phyloP scores from a whole-genome alignment of 345 rosid genomes.

The Syzygium grande region DNA sequence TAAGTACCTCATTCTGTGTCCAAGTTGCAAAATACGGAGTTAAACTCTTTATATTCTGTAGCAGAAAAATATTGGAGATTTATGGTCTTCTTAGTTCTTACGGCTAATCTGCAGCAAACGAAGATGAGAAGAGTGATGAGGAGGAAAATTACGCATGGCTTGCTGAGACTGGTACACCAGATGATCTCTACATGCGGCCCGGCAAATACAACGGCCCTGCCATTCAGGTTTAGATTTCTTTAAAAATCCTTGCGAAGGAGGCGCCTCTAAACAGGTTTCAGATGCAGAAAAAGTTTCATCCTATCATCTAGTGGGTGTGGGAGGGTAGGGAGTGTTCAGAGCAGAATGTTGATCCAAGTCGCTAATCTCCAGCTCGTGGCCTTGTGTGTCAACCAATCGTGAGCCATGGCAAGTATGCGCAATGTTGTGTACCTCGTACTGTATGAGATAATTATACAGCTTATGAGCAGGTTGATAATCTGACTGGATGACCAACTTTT shows the following conservation, averaged over 20 bases:
- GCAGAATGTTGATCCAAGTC: background rate
- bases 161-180: slow-evolving; percentile 65
- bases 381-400: background rate
- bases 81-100: background rate
- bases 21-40: background rate
- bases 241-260: background rate
- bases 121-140: slow-evolving; percentile 28
- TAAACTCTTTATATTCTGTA: background rate
- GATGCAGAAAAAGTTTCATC: background rate
- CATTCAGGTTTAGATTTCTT: slow-evolving; percentile 26
- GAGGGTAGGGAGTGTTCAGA: background rate
- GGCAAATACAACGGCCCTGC: slow-evolving; percentile 66
- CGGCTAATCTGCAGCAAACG: slow-evolving; percentile 26
- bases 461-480: background rate
- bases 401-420: background rate
- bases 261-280: background rate
- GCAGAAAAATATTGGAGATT: background rate
- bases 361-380: background rate
- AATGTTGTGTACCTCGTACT: background rate
- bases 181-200: slow-evolving; percentile 65
- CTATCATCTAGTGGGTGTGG: background rate
- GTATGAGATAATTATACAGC: background rate
- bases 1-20: slow-evolving; percentile 16
- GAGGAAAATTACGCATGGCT: slow-evolving; percentile 83
- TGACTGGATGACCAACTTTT: background rate